Conservation (phyloP, 2,329 filamentous ascomycete species). For the Fusarium albosuccineum region DNA sequence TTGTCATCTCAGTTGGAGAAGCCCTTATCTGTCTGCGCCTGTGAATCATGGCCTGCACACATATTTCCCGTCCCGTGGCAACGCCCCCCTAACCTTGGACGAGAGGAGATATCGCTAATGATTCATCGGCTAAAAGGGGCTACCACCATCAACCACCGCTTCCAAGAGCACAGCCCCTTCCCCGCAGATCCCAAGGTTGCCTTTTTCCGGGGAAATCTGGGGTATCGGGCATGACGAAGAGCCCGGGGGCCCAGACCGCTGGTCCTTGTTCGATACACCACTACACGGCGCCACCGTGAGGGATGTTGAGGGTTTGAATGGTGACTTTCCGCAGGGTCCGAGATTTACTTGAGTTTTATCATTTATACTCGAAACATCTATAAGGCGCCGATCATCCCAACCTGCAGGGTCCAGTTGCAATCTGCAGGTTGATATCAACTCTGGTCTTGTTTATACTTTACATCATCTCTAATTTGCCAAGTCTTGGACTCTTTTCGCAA, state of each 20-base stretch:
- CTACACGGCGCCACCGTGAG: not conserved
- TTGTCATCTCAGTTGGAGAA: too few species aligned
- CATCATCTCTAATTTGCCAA: too few species aligned
- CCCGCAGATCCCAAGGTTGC: constrained; percentile 32
- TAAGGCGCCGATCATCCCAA: constrained; percentile 24
- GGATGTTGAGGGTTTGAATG: not conserved
- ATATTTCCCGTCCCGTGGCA: too few species aligned
- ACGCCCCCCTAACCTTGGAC: not conserved
- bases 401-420: not conserved
- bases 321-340: not conserved
- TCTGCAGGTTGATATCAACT: too few species aligned
- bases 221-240: constrained; percentile 11
- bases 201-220: constrained; percentile 39
- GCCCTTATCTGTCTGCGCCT: too few species aligned
- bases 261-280: not conserved
- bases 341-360: not conserved
- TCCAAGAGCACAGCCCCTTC: constrained; percentile 9
- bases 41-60: too few species aligned
- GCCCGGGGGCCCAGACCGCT: not conserved
- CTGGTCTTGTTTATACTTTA: not conserved
- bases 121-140: constrained; percentile 15
- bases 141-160: not conserved
- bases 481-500: not conserved
- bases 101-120: constrained; percentile 11
- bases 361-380: constrained; percentile 5